Conservation (phyloP, 1,139 yeast species). For the Candida pseudoviswanathii region DNA sequence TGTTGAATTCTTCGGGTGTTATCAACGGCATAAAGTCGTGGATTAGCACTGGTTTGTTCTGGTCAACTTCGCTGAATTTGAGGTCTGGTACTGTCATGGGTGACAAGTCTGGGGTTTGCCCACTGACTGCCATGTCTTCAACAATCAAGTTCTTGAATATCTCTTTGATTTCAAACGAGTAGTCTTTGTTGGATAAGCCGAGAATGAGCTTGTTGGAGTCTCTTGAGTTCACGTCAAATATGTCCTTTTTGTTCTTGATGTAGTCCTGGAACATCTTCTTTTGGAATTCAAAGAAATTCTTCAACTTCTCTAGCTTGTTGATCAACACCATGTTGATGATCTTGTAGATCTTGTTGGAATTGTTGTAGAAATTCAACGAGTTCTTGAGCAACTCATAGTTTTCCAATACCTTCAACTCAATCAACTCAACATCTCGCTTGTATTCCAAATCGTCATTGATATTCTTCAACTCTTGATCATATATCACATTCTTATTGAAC, state of each 20-base stretch:
- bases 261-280: slow-evolving; percentile 28
- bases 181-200: slow-evolving; percentile 35
- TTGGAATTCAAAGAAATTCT: slow-evolving; percentile 45
- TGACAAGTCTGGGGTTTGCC: neutral
- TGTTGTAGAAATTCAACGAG: slow-evolving; percentile 39
- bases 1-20: slow-evolving; percentile 38
- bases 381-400: slow-evolving; percentile 39
- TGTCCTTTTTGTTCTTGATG: slow-evolving; percentile 25
- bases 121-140: slow-evolving; percentile 11
- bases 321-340: slow-evolving; percentile 30
- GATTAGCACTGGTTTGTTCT: slow-evolving; percentile 18
- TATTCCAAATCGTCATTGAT: slow-evolving; percentile 20
- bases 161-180: slow-evolving; percentile 30
- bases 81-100: neutral
- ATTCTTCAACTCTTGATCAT: slow-evolving; percentile 32
- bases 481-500: slow-evolving; percentile 24
- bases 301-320: slow-evolving; percentile 42
- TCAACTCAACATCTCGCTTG: slow-evolving; percentile 36
- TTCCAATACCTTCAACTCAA: slow-evolving; percentile 34
- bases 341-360: slow-evolving; percentile 40
- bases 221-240: slow-evolving; percentile 36
- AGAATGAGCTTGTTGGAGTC: slow-evolving; percentile 38
- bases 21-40: slow-evolving; percentile 49
- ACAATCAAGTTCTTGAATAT: slow-evolving; percentile 19
- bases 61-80: neutral